phyloP scores from a whole-genome alignment of 805 yeast genomes.

The Metschnikowia hibisci region DNA sequence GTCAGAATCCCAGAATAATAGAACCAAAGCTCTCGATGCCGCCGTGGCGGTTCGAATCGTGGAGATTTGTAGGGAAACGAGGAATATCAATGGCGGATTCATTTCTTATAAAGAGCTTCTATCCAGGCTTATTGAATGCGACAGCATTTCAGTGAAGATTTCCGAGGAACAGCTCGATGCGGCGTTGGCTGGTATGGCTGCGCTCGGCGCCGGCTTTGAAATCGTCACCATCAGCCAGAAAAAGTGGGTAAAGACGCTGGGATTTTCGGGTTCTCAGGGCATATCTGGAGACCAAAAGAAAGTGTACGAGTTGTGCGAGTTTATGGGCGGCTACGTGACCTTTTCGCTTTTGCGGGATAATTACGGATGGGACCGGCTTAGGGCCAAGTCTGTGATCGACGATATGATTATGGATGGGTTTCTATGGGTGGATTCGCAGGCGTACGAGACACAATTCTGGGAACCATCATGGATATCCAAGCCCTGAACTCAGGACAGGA shows the following conservation, averaged over 20 bases:
- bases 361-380: slow-evolving; percentile 62
- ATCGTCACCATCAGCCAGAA: slow-evolving; percentile 49
- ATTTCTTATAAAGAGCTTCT: slow-evolving; percentile 50
- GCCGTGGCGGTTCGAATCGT: slow-evolving; percentile 72
- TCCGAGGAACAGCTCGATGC: slow-evolving; percentile 51
- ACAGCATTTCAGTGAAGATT: slow-evolving; percentile 29
- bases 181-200: slow-evolving; percentile 49
- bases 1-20: slow-evolving; percentile 22
- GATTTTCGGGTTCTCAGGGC: slow-evolving; percentile 23
- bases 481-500: not conserved
- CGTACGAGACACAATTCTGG: slow-evolving; percentile 50
- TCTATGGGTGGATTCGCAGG: slow-evolving; percentile 74
- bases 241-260: slow-evolving; percentile 44
- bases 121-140: slow-evolving; percentile 26
- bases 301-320: slow-evolving; percentile 71
- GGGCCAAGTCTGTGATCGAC: slow-evolving; percentile 62
- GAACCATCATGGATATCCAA: slow-evolving; percentile 66
- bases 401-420: slow-evolving; percentile 81
- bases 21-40: slow-evolving; percentile 51
- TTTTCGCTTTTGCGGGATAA: slow-evolving; percentile 64
- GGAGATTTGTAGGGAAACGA: slow-evolving; percentile 67
- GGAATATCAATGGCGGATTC: slow-evolving; percentile 78
- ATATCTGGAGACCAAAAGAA: slow-evolving; percentile 58
- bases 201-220: slow-evolving; percentile 70
- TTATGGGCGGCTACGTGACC: slow-evolving; percentile 70